Evolutionary conservation across 805 yeast genomes (phyloP).

Genomic region (Candida sithepensis): DNA sequence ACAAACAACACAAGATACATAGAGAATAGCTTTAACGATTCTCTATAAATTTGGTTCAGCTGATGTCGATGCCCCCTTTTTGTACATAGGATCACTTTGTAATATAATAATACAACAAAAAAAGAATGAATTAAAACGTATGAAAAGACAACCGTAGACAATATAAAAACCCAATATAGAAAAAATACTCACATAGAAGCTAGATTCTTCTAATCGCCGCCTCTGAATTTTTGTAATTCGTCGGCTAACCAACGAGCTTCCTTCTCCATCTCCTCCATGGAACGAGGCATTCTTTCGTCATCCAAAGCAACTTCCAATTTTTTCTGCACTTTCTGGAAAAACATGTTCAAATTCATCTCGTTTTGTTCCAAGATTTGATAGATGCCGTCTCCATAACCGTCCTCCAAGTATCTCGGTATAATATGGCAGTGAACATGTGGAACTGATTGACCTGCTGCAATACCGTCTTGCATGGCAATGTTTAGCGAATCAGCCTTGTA

Average conservation of each 20-base stretch:
- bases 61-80: too few species aligned
- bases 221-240: conserved; percentile 34
- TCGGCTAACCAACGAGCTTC: conserved; percentile 62
- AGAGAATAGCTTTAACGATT: too few species aligned
- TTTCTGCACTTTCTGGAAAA: conserved; percentile 26
- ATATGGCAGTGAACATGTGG: conserved; percentile 94
- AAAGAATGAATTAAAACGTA: not conserved
- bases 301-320: conserved; percentile 39
- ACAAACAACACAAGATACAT: conserved; percentile 20
- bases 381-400: conserved; percentile 64
- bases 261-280: conserved; percentile 59
- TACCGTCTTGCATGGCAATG: conserved; percentile 94
- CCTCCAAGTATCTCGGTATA: conserved; percentile 73
- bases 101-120: not conserved
- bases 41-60: too few species aligned
- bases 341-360: conserved; percentile 46
- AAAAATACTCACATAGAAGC: too few species aligned
- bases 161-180: too few species aligned
- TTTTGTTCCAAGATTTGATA: conserved; percentile 59
- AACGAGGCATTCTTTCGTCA: conserved; percentile 53
- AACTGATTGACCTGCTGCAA: conserved; percentile 92
- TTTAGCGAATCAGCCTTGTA: conserved; percentile 83
- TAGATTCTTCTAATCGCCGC: too few species aligned
- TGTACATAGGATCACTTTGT: not conserved
- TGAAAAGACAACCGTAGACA: not conserved